Evolutionary conservation across 768 basidiomycete species (phyloP), one percentile per base, ranked within the genome.

Genomic region (Leccinum broughii): DNA sequence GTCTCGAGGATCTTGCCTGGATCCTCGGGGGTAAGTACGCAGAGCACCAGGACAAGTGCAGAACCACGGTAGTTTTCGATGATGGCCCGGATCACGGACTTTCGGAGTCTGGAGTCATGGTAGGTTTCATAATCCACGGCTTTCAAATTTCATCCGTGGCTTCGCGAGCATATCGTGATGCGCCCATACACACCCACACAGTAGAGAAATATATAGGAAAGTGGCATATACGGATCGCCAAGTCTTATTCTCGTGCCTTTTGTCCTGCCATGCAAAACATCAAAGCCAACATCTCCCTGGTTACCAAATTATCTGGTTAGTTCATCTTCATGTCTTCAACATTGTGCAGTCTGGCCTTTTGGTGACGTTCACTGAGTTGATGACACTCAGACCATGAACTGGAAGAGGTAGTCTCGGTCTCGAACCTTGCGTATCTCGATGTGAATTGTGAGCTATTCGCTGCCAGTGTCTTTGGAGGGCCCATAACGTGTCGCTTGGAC

Each of bases 391-490:
- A 57, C 20, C 35, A 30, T 34, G 37, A 60, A 7, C 20, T 60
- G 17, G 55, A 60, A 26, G 55, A 57, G 8, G 37, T 46, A 3
- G 6, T 13, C 5, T 51, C 37, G 4, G 11, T 57, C 11, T 50
- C 55, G 3, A 32, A 57, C 17, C 28, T 30, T 32, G 59, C 59
- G 10, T 57, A 60, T 22, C 37, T 30, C 2, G 17, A 41, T n/a
- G 59, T 39, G 8, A 32, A 10, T 3, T 60, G 55, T 60, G 30
- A 60, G 59, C 17, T 11, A 41, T 55, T 14, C n/a, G 30, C 15
- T 4, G 13, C n/a, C 30, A 34, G n/a, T 3, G n/a, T 44, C 17
- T 14, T 28, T n/a, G 14, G 8, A 8, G 8, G 17, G 13, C 9
- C 39, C 53, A n/a, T 13, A 39, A 37, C 15, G 22, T 22, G 24